Base-by-base conservation (phyloP, 2,329 filamentous ascomycete genomes). In the Microsporum ferrugineum region DNA sequence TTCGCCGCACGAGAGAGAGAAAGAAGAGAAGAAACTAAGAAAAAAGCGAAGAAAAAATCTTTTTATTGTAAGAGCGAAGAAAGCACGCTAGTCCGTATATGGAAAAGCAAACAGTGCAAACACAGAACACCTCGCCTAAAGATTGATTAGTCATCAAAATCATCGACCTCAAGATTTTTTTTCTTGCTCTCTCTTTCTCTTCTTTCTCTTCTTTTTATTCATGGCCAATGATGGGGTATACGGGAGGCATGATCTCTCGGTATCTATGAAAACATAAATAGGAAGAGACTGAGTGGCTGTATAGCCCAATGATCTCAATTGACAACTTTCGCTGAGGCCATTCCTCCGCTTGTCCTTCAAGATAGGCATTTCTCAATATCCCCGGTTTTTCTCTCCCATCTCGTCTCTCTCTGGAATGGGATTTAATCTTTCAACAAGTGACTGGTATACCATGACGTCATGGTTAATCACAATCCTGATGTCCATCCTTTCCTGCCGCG, bases 1-100 rank as follows among this genome's bases (percentile, higher is more conserved):
- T 84, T 41, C 85, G 87, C 88, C 87, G 87, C 88, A 91, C 86
- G 80, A 89, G 81, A 84, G 82, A 81, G 77, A 78, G 80, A 82
- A 83, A 77, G 75, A 70, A 76, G 76, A 77, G 74, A 75, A 71
- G 74, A 66, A 59, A 65, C 65, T 69, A 64, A 62, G 31, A 57
- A 62, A 59, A 60, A 53, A n/a, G 31, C 27, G 36, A 49, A 8
- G 34, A 59, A 49, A 59, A 49, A 59, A 39, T 57, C 36, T 56
- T 39, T 57, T n/a, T 55, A 55, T 57, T 27, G 27, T 14, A 43
- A 57, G 55, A n/a, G 12, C 10, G 14, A 7, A 4, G 38, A 41
- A 33, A 3, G 3, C 4, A 36, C 55, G 55, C 55, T 57, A 57
- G 55, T 39, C 55, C 39, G 7, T 5, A 43, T 57, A 5, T 5